Conservation (phyloP, 2,329 filamentous ascomycete species). For the Bipolaris zeicola region DNA sequence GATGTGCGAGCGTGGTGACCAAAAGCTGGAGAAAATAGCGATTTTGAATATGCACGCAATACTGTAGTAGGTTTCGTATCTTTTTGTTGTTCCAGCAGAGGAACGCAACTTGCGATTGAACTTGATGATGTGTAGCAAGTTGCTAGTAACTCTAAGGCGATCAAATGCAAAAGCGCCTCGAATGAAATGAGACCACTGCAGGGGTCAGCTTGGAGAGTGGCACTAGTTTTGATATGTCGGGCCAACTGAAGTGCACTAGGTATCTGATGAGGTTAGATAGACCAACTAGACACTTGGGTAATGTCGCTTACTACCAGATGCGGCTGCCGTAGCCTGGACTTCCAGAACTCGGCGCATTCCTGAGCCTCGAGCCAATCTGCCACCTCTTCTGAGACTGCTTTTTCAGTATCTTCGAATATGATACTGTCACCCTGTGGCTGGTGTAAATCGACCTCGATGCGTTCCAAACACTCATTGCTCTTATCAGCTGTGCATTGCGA, state of each 20-base stretch:
- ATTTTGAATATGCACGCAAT: constrained; percentile 24
- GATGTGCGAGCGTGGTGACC: constrained; percentile 33
- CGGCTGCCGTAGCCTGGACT: constrained; percentile 5
- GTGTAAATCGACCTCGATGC: background rate
- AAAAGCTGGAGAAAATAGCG: constrained; percentile 31
- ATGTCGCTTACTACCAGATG: constrained; percentile 8
- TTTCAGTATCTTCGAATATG: constrained; percentile 12
- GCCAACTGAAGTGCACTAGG: constrained; percentile 10
- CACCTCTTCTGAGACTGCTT: constrained; percentile 23
- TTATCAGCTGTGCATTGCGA: constrained; percentile 13
- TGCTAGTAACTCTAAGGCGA: constrained; percentile 33
- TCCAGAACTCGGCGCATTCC: constrained; percentile 24
- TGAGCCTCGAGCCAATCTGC: constrained; percentile 25
- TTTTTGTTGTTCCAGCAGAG: constrained; percentile 17
- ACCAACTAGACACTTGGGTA: background rate
- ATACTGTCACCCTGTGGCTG: background rate
- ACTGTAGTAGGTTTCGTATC: constrained; percentile 17
- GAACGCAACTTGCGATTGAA: constrained; percentile 16
- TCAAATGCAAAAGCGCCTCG: constrained; percentile 22
- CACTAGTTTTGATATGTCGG: constrained; percentile 2
- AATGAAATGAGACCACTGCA: constrained; percentile 6
- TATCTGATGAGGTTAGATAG: constrained; percentile 11
- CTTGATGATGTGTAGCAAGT: constrained; percentile 31
- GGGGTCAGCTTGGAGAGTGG: background rate
- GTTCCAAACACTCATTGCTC: constrained; percentile 6